Conservation (phyloP, 768 basidiomycete species). For the Multifurca ochricompacta region DNA sequence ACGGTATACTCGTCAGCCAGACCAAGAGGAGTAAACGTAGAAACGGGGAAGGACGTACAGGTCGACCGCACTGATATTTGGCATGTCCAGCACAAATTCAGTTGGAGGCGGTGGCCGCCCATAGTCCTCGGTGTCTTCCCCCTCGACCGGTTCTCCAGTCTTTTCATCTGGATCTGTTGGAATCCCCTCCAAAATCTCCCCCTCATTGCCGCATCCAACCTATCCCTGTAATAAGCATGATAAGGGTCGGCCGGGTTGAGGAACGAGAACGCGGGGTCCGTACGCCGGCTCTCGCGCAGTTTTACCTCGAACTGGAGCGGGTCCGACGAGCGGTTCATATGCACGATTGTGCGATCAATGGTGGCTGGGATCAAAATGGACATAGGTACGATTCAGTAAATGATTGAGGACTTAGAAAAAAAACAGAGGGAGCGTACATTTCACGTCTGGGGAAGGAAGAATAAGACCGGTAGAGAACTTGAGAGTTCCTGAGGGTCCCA, state of each 20-base stretch:
- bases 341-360: slow-evolving; percentile 89
- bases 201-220: slow-evolving; percentile 72
- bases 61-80: slow-evolving; percentile 82
- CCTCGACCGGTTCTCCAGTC: slow-evolving; percentile 3
- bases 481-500: slow-evolving; percentile 29
- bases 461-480: slow-evolving; percentile 80
- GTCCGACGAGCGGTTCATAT: slow-evolving; percentile 90
- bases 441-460: slow-evolving; percentile 93
- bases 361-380: slow-evolving; percentile 47
- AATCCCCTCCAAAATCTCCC: slow-evolving; percentile 61
- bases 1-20: background rate
- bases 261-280: slow-evolving; percentile 98
- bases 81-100: slow-evolving; percentile 80
- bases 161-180: slow-evolving; percentile 23
- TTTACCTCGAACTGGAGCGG: slow-evolving; percentile 93
- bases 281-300: slow-evolving; percentile 92
- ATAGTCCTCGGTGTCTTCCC: slow-evolving; percentile 37
- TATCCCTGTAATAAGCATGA: slow-evolving; percentile 95
- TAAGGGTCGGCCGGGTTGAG: slow-evolving; percentile 95
- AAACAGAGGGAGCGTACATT: slow-evolving; percentile 46
- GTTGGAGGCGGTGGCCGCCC: slow-evolving; percentile 71
- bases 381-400: background rate
- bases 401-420: background rate
- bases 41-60: slow-evolving; percentile 56
- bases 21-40: background rate